Percentiles rank a stretch among this genome's conserved stretches.
Conservation (phyloP, 345 rosid species). For the Hibiscus tridactylites region DNA sequence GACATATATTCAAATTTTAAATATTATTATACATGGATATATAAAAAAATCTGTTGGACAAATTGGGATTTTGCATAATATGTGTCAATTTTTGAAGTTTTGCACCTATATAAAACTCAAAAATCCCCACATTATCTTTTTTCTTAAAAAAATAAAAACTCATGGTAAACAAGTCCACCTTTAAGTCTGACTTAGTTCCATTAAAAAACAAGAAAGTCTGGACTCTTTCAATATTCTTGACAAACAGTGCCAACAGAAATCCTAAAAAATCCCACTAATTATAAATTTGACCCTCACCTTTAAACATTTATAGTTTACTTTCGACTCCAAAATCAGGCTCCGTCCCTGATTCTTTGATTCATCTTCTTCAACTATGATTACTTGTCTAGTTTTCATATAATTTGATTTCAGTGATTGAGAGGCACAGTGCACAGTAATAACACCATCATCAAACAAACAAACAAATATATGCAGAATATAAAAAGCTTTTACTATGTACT, state of each 20-base stretch:
- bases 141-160: not conserved
- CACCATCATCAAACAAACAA: conserved; percentile 16
- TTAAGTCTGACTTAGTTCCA: conserved; percentile 24
- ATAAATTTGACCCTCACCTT: no score
- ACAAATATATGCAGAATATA: conserved; percentile 14
- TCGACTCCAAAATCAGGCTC: no score
- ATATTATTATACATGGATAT: no score
- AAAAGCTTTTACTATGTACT: conserved; percentile 25
- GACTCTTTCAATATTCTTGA: conserved; percentile 1
- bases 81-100: no score
- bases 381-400: conserved; percentile 19
- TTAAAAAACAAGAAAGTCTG: not conserved
- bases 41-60: no score
- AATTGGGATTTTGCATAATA: no score
- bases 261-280: not conserved
- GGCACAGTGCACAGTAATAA: conserved; percentile 12
- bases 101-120: no score
- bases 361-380: not conserved
- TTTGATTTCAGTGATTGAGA: not conserved
- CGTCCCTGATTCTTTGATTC: not conserved
- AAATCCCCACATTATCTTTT: no score
- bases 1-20: no score
- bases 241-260: not conserved
- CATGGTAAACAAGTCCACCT: conserved; percentile 14
- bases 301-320: no score